A percentile compares a stretch with the other conserved stretches of the same genome.
These are phyloP conservation scores for Ampelocalamus luodianensis DNA, from an alignment of 176 grass and related monocot species.

Conservation along the genomic window DNA sequence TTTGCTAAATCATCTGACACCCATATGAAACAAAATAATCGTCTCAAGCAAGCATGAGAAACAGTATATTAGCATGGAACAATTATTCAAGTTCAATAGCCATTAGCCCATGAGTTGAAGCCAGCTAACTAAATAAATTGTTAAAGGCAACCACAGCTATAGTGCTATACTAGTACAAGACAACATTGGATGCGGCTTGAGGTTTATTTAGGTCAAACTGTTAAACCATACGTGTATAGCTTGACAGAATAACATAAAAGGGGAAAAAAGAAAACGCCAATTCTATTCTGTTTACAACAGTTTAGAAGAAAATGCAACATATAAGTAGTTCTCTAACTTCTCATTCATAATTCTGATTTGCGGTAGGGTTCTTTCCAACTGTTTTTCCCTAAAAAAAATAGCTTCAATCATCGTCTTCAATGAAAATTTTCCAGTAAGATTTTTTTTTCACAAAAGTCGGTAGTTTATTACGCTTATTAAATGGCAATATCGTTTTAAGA, in stretches of 20 bases:
- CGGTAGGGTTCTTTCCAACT: background rate
- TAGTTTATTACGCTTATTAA: background rate
- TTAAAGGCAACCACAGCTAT: background rate
- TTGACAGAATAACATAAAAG: background rate
- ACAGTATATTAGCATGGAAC: background rate
- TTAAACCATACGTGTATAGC: background rate
- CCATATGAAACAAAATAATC: background rate
- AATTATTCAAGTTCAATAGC: background rate
- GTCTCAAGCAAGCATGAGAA: background rate
- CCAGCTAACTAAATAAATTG: background rate
- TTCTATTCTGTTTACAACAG: conserved; percentile 14
- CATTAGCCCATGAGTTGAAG: background rate
- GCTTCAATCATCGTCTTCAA: background rate
- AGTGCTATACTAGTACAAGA: background rate
- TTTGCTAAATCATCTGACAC: background rate
- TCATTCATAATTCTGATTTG: background rate
- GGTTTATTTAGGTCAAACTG: background rate
- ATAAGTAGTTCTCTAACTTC: background rate
- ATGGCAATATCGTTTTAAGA: conserved; percentile 15
- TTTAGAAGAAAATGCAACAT: conserved; percentile 13
- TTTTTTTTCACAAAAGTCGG: conserved; percentile 14
- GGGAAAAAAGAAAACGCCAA: background rate
- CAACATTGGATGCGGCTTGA: background rate
- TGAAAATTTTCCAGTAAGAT: conserved; percentile 3
- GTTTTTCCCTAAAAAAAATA: background rate